Conservation (phyloP, 2,329 filamentous ascomycete species). For the Nemania bipapillata region DNA sequence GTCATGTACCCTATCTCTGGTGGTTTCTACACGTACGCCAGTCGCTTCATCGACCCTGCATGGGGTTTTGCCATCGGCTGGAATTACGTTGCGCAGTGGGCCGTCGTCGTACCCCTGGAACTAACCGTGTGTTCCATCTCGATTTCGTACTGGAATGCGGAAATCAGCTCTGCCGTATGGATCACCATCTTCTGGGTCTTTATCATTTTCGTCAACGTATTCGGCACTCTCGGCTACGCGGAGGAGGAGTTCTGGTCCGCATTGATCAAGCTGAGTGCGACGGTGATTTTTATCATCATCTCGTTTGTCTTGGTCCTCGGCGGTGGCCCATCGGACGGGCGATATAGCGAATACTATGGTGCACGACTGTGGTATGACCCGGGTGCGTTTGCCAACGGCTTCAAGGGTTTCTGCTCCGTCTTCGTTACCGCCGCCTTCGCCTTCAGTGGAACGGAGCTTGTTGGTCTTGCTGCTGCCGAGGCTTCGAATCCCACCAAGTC, state of each 20-base stretch:
- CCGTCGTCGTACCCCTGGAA: conserved; percentile 60
- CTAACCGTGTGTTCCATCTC: conserved; percentile 62
- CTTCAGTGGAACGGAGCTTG: conserved; percentile 77
- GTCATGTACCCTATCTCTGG: conserved; percentile 63
- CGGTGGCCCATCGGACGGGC: conserved; percentile 65
- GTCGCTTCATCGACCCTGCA: conserved; percentile 63
- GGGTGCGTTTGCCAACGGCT: conserved; percentile 74
- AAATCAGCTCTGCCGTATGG: conserved; percentile 62
- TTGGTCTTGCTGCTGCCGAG: conserved; percentile 79
- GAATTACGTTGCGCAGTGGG: conserved; percentile 63
- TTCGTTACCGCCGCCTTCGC: conserved; percentile 79
- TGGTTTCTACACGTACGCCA: conserved; percentile 63
- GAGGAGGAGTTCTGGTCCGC: conserved; percentile 71
- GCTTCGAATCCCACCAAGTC: conserved; percentile 75
- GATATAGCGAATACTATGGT: conserved; percentile 61
- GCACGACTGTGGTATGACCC: conserved; percentile 62
- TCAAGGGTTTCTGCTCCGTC: conserved; percentile 77
- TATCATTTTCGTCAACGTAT: conserved; percentile 66
- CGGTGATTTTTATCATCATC: conserved; percentile 72
- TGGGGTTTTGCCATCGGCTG: conserved; percentile 58
- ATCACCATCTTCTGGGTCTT: conserved; percentile 65
- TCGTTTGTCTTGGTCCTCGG: conserved; percentile 68
- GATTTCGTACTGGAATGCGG: conserved; percentile 61
- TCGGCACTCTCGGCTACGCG: conserved; percentile 66
- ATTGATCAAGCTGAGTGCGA: conserved; percentile 67